These are phyloP conservation scores for Solanum aculeatissimum DNA, from an alignment of 305 asterid genomes.

Conservation along the genomic window DNA sequence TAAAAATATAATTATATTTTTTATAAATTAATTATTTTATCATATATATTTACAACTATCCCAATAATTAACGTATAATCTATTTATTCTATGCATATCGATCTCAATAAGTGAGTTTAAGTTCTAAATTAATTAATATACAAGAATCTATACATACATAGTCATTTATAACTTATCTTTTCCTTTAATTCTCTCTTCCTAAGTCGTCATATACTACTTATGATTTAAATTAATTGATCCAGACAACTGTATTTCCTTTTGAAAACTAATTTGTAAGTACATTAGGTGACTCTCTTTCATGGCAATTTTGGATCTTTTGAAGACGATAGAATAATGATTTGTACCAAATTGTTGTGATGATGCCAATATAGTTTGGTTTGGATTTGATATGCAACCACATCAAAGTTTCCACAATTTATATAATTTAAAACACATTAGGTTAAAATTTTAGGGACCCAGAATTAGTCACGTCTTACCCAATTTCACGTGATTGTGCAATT, in stretches of 20 bases:
- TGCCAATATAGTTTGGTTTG: neutral
- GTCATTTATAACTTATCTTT: neutral
- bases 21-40: no score
- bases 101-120: neutral
- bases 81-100: no score
- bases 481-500: neutral
- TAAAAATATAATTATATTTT: no score
- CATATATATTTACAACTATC: no score
- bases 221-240: neutral
- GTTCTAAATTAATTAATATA: neutral
- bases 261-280: neutral
- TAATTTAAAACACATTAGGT: neutral
- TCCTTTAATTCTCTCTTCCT: neutral
- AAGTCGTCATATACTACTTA: neutral
- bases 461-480: neutral
- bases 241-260: neutral
- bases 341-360: neutral
- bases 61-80: no score
- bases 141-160: neutral
- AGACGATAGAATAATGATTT: conserved; percentile 2
- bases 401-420: neutral
- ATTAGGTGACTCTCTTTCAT: neutral
- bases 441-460: neutral
- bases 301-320: neutral
- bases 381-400: conserved; percentile 1